These are phyloP conservation scores for Penicilliopsis zonata DNA, from an alignment of 495 filamentous ascomycete species.

Conservation along the genomic window DNA sequence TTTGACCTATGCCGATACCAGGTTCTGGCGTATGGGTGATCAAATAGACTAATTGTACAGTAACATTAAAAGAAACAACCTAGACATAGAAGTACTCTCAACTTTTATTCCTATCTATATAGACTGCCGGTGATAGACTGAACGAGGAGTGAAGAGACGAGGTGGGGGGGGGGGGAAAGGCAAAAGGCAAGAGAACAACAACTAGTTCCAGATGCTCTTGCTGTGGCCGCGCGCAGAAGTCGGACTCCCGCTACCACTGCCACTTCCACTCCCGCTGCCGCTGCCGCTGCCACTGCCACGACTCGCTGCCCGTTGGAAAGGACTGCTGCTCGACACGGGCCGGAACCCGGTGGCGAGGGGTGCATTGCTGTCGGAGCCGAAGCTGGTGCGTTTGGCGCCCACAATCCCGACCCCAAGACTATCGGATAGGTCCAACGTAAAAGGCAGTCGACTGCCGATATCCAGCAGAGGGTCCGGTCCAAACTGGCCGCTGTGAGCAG, in stretches of 20 bases:
- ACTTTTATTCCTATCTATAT: too few relatives aligned
- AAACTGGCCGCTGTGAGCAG: conserved; percentile 28
- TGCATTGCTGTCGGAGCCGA: conserved; percentile 23
- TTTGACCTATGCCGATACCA: conserved; percentile 33
- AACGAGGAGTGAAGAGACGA: too few relatives aligned
- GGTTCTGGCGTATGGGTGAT: conserved; percentile 33
- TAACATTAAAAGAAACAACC: background rate
- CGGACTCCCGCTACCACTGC: conserved; percentile 27
- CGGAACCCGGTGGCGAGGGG: conserved; percentile 16
- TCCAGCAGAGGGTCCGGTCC: conserved; percentile 28
- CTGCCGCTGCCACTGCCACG: conserved; percentile 35
- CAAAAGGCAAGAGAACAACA: conserved; percentile 2
- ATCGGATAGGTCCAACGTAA: conserved; percentile 26
- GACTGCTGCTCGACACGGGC: conserved; percentile 26
- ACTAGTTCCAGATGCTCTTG: conserved; percentile 11
- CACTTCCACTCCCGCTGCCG: conserved; percentile 22
- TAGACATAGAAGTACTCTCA: background rate
- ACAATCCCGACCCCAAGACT: conserved; percentile 10
- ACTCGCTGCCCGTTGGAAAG: conserved; percentile 30
- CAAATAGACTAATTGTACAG: conserved; percentile 11
- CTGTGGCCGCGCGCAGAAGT: conserved; percentile 24
- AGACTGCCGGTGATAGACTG: too few relatives aligned
- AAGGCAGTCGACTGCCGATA: conserved; percentile 21
- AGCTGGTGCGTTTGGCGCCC: conserved; percentile 19
- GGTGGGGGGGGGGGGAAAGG: too few relatives aligned